Percentiles rank a stretch among this genome's conserved stretches.
These are phyloP conservation scores for Flammula alnicola DNA, from an alignment of 1,284 basidiomycete genomes.

Conservation along the genomic window DNA sequence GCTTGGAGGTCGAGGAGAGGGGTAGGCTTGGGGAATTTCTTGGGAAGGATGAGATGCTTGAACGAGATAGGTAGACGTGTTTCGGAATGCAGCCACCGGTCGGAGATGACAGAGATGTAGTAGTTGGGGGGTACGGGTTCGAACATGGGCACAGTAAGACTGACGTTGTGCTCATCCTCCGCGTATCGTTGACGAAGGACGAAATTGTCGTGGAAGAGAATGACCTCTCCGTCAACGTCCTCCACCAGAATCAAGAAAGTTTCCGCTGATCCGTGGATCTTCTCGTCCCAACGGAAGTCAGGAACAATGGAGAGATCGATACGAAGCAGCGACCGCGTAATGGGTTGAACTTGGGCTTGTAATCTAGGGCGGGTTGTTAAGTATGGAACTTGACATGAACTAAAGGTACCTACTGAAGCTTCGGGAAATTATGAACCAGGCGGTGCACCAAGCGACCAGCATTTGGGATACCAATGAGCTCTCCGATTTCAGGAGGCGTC, in stretches of 20 bases:
- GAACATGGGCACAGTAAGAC: constrained; percentile 94
- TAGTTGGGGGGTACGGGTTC: constrained; percentile 98
- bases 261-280: constrained; percentile 88
- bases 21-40: constrained; percentile 94
- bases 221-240: constrained; percentile 95
- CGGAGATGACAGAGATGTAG: constrained; percentile 93
- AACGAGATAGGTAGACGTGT: constrained; percentile 96
- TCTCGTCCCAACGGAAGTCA: constrained; percentile 97
- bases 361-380: constrained; percentile 49
- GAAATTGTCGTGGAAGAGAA: constrained; percentile 95
- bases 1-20: constrained; percentile 93
- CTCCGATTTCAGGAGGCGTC: constrained; percentile 58
- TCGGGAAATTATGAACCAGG: constrained; percentile 97
- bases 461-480: constrained; percentile 92
- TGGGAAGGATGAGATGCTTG: constrained; percentile 96
- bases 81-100: constrained; percentile 96
- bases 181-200: constrained; percentile 91
- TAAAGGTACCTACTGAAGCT: constrained; percentile 72
- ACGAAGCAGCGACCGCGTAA: constrained; percentile 86
- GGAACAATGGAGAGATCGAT: constrained; percentile 92
- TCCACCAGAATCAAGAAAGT: constrained; percentile 94
- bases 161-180: constrained; percentile 92
- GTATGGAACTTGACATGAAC: not conserved
- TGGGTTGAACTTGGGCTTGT: constrained; percentile 93
- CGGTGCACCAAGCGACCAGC: constrained; percentile 92